Evolutionary conservation across 2,329 filamentous ascomycete genomes (phyloP).

Genomic region (Fusarium armeniacum): DNA sequence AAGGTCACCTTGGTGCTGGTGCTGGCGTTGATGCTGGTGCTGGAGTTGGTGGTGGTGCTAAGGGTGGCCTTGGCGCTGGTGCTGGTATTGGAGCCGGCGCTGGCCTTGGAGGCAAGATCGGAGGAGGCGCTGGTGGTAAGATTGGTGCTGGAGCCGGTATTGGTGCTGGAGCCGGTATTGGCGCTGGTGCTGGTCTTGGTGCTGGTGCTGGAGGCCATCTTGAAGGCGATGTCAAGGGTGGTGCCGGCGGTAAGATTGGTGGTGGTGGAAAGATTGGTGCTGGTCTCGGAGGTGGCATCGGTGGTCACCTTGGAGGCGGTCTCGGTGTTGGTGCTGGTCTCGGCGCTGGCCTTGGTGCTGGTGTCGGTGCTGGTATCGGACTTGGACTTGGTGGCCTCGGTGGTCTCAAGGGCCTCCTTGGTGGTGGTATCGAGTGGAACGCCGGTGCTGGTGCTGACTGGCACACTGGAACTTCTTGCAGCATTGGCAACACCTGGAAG

Average conservation of each 20-base stretch:
- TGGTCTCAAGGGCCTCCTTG: constrained; percentile 15
- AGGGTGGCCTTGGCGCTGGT: neutral
- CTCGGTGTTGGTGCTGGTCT: constrained; percentile 11
- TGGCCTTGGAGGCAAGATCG: constrained; percentile 16
- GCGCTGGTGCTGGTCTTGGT: neutral
- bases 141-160: neutral
- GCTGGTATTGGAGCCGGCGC: constrained; percentile 11
- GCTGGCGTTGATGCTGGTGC: neutral
- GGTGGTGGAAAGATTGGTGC: neutral
- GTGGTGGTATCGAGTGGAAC: constrained; percentile 21
- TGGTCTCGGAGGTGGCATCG: neutral
- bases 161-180: constrained; percentile 12
- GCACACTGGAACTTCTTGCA: constrained; percentile 33
- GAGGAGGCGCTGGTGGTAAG: constrained; percentile 7
- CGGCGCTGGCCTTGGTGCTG: constrained; percentile 1
- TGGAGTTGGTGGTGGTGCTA: constrained; percentile 1
- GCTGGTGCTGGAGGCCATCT: neutral
- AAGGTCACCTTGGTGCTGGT: neutral
- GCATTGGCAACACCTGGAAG: constrained; percentile 36
- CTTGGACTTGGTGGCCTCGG: constrained; percentile 14
- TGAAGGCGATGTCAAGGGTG: neutral
- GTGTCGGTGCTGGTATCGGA: constrained; percentile 4
- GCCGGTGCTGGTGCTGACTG: constrained; percentile 20
- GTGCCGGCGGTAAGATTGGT: neutral
- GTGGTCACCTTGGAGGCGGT: constrained; percentile 2